Evolutionary conservation across 2,329 filamentous ascomycete genomes (phyloP), one percentile per base, ranked within the genome.

Genomic region (Fusarium dlaminii): DNA sequence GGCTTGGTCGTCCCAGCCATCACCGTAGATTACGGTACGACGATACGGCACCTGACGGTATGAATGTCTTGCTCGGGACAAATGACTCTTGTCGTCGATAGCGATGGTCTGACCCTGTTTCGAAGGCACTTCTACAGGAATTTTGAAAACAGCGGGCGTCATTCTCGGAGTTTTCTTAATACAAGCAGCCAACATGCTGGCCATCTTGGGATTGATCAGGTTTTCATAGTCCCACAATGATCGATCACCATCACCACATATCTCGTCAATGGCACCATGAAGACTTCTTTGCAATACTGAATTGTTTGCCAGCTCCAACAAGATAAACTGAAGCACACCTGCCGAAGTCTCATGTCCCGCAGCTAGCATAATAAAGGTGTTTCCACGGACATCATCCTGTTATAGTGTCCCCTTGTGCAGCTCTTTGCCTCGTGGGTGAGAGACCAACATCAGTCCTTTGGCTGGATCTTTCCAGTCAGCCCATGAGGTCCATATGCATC

Each of bases 301-400:
- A 75, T 91, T 87, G 75, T 90, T 88, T 20, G 93, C 93, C 11
- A 96, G 87, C 75, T 90, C 87, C 40, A 94, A 79, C 8, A 95
- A 82, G 5, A 90, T 87, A 79, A 93, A 95, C 82, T 95, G 92
- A 43, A 95, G 85, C 8, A 89, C 88, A 80, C 93, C 94, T 54
- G 93, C 93, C 5, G 93, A 93, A 3, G 93, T 95, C 81, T 96
- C 94, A 81, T 96, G 93, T 18, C 94, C 94, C 1, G 94, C 93
- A 3, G 95, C 85, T 68, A 89, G 86, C 82, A 91, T 90, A 75
- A 91, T 85, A 71, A 92, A 92, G 27, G 92, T 90, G 78, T 95
- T 95, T 57, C 92, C 92, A 34, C 93, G 83, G 66, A 95, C 91
- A 63, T 95, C 92, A 9, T 87, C 86, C 71, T 91, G 88, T 10